phyloP scores from a whole-genome alignment of 352 stramenopile genomes.

The Pythium dissotocum region DNA sequence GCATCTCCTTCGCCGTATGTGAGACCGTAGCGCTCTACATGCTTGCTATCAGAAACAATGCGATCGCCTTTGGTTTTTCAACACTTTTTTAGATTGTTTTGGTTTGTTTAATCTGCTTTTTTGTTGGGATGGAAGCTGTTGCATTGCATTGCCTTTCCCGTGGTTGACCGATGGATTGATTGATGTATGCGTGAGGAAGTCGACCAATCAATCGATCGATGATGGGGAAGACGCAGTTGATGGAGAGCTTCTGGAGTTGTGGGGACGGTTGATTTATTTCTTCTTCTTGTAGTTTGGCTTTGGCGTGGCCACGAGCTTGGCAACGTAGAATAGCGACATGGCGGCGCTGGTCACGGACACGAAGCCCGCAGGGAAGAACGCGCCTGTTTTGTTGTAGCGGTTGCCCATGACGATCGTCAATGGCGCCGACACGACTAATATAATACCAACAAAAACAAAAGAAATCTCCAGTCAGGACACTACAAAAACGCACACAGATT shows the following conservation, averaged over 20 bases:
- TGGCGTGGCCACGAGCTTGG: slow-evolving; percentile 57
- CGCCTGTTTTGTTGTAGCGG: slow-evolving; percentile 73
- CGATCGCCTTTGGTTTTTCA: too few species aligned
- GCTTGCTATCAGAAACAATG: too few species aligned
- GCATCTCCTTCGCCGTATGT: slow-evolving; percentile 26
- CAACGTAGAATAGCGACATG: slow-evolving; percentile 85
- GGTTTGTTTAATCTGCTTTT: too few species aligned
- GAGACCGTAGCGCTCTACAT: not conserved
- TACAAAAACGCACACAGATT: not conserved
- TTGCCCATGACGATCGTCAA: slow-evolving; percentile 77
- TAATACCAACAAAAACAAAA: not conserved
- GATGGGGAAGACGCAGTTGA: not conserved
- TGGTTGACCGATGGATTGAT: too few species aligned
- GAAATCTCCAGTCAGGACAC: not conserved
- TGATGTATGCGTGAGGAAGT: not conserved
- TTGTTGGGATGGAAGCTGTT: too few species aligned
- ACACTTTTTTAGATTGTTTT: too few species aligned
- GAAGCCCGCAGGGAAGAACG: slow-evolving; percentile 73
- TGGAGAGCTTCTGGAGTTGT: not conserved
- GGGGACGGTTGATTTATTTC: slow-evolving; percentile 16
- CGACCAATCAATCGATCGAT: not conserved
- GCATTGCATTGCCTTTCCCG: too few species aligned
- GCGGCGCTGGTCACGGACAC: slow-evolving; percentile 59
- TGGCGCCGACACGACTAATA: slow-evolving; percentile 50
- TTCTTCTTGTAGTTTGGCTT: slow-evolving; percentile 87